Base-by-base conservation (phyloP, 768 basidiomycete genomes). In the Mycena vitilis region DNA sequence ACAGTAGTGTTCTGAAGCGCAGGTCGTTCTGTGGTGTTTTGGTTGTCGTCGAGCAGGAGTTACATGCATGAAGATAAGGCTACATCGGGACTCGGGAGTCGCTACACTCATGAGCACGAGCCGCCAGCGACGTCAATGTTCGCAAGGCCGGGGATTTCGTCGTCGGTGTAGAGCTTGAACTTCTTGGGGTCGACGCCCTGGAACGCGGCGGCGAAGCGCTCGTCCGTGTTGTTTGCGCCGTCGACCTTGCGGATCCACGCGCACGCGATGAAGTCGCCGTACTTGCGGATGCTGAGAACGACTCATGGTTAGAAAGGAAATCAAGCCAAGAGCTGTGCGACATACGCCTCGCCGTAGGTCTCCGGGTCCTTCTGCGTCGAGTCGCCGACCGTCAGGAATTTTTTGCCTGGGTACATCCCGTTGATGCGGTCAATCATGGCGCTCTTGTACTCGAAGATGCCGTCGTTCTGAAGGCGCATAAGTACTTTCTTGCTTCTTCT, bases 351-450 rank as follows among this genome's bases (percentile, higher is more conserved):
- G 44, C 75, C 84, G 72, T 85, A 84, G 12, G 79, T 81, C 70
- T 85, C 84, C 5, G 84, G 83, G 65, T 85, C 84, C 70, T 79
- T 81, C 71, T 85, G 79, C 15, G 82, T 83, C 13, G 84, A 85
- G 72, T 85, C 84, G 10, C 84, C 84, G 37, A 85, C 75, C 7
- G 77, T 74, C 57, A 85, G 66, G 72, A 81, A 84, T 68, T 78
- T 82, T 75, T 84, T 84, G 48, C 77, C 75, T 12, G 83, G 84
- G 63, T 83, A 85, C 77, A 82, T 79, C 1, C 76, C 77, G 20
- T 80, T 74, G n/a, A 84, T 76, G 20, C 78, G 75, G 54, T 81
- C 80, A 55, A 85, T 81, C 74, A 78, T 77, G 2, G 72, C 69
- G 13, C 77, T 66, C 73, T 85, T 85, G 73, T 81, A 81, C 20